Percentiles rank a stretch among this genome's conserved stretches.
phyloP scores from a whole-genome alignment of 2,329 filamentous ascomycete species.

The Pseudogymnoascus sp. region DNA sequence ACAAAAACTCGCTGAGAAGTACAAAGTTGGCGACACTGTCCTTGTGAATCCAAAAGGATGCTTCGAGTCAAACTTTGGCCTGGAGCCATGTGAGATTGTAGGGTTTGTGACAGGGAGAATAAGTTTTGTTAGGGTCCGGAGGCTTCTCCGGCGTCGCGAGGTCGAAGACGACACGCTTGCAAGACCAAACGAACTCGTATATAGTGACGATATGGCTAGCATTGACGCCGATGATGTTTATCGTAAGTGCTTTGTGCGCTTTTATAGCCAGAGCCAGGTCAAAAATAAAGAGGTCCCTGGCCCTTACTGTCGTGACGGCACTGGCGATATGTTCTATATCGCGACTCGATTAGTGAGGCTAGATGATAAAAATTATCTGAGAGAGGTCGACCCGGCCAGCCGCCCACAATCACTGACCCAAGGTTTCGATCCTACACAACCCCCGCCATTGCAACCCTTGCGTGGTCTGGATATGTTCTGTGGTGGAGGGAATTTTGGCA shows the following conservation, averaged over 20 bases:
- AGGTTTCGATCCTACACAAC: slow-evolving; percentile 43
- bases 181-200: slow-evolving; percentile 44
- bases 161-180: slow-evolving; percentile 27
- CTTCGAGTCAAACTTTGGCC: slow-evolving; percentile 36
- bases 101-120: slow-evolving; percentile 26
- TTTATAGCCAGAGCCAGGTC: slow-evolving; percentile 37
- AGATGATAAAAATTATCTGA: slow-evolving; percentile 23
- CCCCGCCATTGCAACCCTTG: slow-evolving; percentile 34
- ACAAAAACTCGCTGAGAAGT: slow-evolving; percentile 24
- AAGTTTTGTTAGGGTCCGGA: slow-evolving; percentile 39
- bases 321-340: slow-evolving; percentile 60
- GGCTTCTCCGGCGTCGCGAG: slow-evolving; percentile 42
- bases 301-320: slow-evolving; percentile 60
- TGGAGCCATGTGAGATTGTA: slow-evolving; percentile 58
- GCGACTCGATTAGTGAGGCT: slow-evolving; percentile 33
- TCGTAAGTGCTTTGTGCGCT: slow-evolving; percentile 53
- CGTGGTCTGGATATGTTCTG: slow-evolving; percentile 67
- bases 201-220: slow-evolving; percentile 40
- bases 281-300: slow-evolving; percentile 38
- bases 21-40: slow-evolving; percentile 52
- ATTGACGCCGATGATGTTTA: slow-evolving; percentile 38
- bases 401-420: slow-evolving; percentile 40
- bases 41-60: slow-evolving; percentile 16
- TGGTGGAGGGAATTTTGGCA: slow-evolving; percentile 70
- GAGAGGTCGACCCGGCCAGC: slow-evolving; percentile 28